These are phyloP conservation scores for Seminavis robusta DNA, from an alignment of 108 stramenopile genomes.

Conservation along the genomic window DNA sequence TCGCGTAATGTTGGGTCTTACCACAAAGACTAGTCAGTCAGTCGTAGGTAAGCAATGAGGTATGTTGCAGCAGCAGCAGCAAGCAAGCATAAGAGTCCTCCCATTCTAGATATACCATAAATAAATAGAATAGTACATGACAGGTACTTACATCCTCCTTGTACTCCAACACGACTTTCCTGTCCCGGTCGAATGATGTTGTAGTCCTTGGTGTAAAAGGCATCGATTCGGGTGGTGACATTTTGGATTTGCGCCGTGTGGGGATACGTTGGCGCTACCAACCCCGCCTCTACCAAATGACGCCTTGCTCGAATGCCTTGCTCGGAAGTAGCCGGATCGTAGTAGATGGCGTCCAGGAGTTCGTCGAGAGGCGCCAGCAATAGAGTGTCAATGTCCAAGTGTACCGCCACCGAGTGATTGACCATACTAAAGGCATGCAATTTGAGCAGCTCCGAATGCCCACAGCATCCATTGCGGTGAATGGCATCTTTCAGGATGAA, in stretches of 20 bases:
- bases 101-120: no score
- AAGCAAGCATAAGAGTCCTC: no score
- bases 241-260: conserved; percentile 28
- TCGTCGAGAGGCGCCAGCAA: conserved; percentile 80
- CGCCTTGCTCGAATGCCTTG: no score
- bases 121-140: no score
- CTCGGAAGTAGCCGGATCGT: no score
- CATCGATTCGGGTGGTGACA: conserved; percentile 31
- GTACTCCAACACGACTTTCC: conserved; percentile 61
- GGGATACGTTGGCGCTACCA: neutral
- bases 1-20: conserved; percentile 39
- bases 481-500: conserved; percentile 71
- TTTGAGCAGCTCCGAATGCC: conserved; percentile 89
- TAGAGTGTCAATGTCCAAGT: conserved; percentile 90
- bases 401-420: conserved; percentile 85
- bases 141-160: no score
- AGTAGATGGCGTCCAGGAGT: conserved; percentile 62
- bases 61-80: no score
- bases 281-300: neutral
- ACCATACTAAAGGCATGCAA: conserved; percentile 88
- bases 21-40: conserved; percentile 62
- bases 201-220: conserved; percentile 79
- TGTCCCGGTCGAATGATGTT: conserved; percentile 53
- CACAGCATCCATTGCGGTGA: conserved; percentile 87
- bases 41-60: no score